Percentiles rank a stretch among this genome's conserved stretches.
Evolutionary conservation across 2,329 filamentous ascomycete species (phyloP).

Genomic region (Cytospora paraplurivora): DNA sequence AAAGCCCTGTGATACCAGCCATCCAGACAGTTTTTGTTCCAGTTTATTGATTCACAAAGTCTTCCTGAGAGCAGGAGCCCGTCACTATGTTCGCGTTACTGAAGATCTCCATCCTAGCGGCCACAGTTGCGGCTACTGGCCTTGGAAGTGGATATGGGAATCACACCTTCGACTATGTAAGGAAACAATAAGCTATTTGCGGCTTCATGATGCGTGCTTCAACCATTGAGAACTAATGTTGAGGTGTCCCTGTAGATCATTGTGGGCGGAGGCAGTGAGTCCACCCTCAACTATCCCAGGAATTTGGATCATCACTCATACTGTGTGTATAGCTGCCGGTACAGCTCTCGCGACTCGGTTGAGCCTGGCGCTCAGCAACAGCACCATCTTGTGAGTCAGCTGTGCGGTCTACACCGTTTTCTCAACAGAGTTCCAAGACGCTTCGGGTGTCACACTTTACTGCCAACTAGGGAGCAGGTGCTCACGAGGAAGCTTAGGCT

Average conservation of each 20-base stretch:
- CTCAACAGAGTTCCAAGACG: too few species aligned
- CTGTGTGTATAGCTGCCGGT: conserved; percentile 30
- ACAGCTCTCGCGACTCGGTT: conserved; percentile 34
- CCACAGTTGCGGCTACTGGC: background rate
- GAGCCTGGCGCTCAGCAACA: conserved; percentile 31
- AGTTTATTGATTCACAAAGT: too few species aligned
- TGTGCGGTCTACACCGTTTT: background rate
- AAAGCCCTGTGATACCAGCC: too few species aligned
- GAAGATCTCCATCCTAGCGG: background rate
- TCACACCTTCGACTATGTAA: conserved; percentile 7
- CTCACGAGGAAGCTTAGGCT: conserved; percentile 23
- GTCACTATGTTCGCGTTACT: background rate
- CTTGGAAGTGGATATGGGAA: background rate
- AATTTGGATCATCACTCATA: background rate
- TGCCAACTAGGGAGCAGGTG: background rate
- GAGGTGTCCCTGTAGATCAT: background rate
- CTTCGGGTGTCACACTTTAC: too few species aligned
- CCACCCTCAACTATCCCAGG: too few species aligned
- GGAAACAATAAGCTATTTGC: background rate
- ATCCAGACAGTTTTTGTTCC: too few species aligned
- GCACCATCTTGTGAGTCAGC: conserved; percentile 32
- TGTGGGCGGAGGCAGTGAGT: conserved; percentile 21
- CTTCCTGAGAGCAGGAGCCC: too few species aligned
- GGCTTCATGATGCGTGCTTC: too few species aligned
- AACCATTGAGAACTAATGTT: background rate